Base-by-base conservation (phyloP, 768 basidiomycete species). In the Xerocomellus chrysenteron region DNA sequence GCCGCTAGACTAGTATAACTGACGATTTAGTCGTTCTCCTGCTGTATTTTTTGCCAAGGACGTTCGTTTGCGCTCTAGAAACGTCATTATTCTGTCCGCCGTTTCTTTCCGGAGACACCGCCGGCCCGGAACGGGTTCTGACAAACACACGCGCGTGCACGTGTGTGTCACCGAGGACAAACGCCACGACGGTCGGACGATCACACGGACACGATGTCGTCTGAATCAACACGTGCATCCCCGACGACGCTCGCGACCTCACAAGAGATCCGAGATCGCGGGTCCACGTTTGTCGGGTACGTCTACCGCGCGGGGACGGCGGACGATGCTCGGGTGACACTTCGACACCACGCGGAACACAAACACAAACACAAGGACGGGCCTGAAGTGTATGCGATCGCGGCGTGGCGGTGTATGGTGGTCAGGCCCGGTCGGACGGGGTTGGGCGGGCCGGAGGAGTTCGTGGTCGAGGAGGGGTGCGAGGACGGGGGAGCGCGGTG, bases 401-500 rank as follows among this genome's bases (percentile, higher is more conserved):
- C 79, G 39, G 92, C 90, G 6, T 94, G 87, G 86, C 76, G 92
- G 35, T 86, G 83, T 63, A 89, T 94, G 86, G 78, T 78, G 0
- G 71, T 88, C 52, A 90, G 85, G 69, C 64, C 75, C 12, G 88
- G 86, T 3, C 76, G 74, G 47, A 83, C 79, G 3, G 92, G 92
- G 1, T 71, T 93, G 3, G 77, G 71, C 1, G 87, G 88, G 3
- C 84, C 85, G 3, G 88, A 88, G 28, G 92, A 94, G 64, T 94
- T 92, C 62, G 83, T 85, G 68, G 70, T 92, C 28, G 30, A 69
- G 56, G 76, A 77, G 5, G 88, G 84, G 2, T 80, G 75, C 61
- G 82, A 84, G 44, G 92, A 94, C 62, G 92, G 92, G 48, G 89
- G 85, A 5, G 92, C 93, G 72, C 80, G 80, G 60, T 87, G 83